Evolutionary conservation across 2,329 filamentous ascomycete species (phyloP).

Genomic region (Aspergillus hortae): DNA sequence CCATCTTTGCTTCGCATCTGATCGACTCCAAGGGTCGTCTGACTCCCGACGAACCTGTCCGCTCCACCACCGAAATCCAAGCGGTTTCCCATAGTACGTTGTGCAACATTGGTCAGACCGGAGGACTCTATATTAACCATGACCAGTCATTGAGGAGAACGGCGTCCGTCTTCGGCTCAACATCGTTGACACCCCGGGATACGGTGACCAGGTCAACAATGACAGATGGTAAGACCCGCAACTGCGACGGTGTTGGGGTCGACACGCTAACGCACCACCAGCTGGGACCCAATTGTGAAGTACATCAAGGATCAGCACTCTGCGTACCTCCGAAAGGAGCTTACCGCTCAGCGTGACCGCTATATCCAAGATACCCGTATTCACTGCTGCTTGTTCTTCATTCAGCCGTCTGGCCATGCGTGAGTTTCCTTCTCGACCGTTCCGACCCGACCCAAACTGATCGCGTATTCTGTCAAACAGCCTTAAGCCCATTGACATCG

Average conservation of each 20-base stretch:
- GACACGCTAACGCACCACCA: conserved; percentile 26
- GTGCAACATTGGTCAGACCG: background rate
- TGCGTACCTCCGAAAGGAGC: conserved; percentile 97
- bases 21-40: conserved; percentile 98
- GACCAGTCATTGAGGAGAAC: conserved; percentile 88
- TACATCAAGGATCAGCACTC: conserved; percentile 99
- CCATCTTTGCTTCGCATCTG: conserved; percentile 98
- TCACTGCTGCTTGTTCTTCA: conserved; percentile 99
- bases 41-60: conserved; percentile 85
- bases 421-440: conserved; percentile 25
- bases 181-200: conserved; percentile 98
- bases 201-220: conserved; percentile 98
- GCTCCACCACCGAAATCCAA: conserved; percentile 96
- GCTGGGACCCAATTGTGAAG: conserved; percentile 99
- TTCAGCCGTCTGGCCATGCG: conserved; percentile 95
- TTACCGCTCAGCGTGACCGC: conserved; percentile 96
- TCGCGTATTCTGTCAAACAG: conserved; percentile 23
- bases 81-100: conserved; percentile 78
- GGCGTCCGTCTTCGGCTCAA: conserved; percentile 95
- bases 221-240: conserved; percentile 69
- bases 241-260: background rate
- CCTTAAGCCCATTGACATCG: conserved; percentile 98
- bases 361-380: conserved; percentile 99
- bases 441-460: conserved; percentile 1
- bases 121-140: conserved; percentile 15